Evolutionary conservation across 2,329 filamentous ascomycete genomes (phyloP), one percentile per base, ranked within the genome.

Genomic region (Pyrenophora seminiperda): DNA sequence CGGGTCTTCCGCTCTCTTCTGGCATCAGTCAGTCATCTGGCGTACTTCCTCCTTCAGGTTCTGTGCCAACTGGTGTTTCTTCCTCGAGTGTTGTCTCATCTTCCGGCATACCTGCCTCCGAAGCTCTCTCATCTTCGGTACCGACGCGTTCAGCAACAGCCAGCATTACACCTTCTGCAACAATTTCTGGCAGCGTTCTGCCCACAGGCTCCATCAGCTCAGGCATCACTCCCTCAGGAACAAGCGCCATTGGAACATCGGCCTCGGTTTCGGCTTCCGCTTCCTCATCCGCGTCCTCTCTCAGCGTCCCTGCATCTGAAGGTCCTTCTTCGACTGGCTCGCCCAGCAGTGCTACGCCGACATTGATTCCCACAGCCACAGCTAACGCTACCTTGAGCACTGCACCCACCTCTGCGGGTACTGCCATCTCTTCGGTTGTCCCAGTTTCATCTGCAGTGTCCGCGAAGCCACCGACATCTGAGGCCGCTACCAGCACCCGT

Each of bases 251-350:
- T 14, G 51, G 47, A 31, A 48, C 54, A 7, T 57, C 54, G 19
- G 53, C 36, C 1, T 38, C 48, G 14, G 41, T 56, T 24, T 18
- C 46, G 14, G 41, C 58, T 24, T 18, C 46, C 14, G 51, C 37
- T 10, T 29, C 42, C 14, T 50, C 54, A 5, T 41, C 19, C 7
- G 53, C 41, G 31, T 41, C 49, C 31, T 50, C 58, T 20, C 30
- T 55, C 41, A 59, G 54, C 41, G 45, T 62, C 13, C 57, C 62
- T 0, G 49, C 59, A 13, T 65, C 61, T 37, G 62, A 63, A 40
- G 52, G 47, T 7, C 33, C 51, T 40, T 39, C 40, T 13, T 51
- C 53, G 20, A 51, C 49, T 41, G 52, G 32, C n/a, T 17, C 42
- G 7, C 40, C 48, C 14, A 56, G 48, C 49, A 55, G 54, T 30